Evolutionary conservation across 768 basidiomycete species (phyloP).

Genomic region (Austroboletus eburneus): DNA sequence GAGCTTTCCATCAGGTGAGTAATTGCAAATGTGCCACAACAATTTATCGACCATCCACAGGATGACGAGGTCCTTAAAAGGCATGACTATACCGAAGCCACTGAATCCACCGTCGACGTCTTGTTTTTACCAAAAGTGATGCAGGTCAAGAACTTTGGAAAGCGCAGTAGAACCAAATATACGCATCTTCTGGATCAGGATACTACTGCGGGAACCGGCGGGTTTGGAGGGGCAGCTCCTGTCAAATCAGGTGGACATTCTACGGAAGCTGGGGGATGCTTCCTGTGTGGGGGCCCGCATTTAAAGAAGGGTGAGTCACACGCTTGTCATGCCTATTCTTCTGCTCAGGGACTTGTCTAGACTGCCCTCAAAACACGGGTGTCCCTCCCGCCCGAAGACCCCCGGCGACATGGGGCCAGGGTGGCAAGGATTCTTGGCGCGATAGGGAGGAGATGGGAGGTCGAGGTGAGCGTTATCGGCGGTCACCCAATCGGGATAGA

Average conservation of each 20-base stretch:
- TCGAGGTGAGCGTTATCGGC: constrained; percentile 20
- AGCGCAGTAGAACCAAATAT: constrained; percentile 90
- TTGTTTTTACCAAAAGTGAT: constrained; percentile 89
- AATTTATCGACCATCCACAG: constrained; percentile 38
- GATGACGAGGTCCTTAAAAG: constrained; percentile 82
- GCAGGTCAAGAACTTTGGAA: constrained; percentile 96
- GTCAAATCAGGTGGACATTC: constrained; percentile 54
- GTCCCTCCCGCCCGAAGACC: constrained; percentile 27
- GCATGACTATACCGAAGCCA: constrained; percentile 88
- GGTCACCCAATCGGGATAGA: constrained; percentile 21
- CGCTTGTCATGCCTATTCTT: neutral
- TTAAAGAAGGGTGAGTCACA: constrained; percentile 70
- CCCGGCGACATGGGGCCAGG: constrained; percentile 34
- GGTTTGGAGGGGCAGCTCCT: constrained; percentile 58
- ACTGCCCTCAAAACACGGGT: constrained; percentile 51
- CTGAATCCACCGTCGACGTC: constrained; percentile 84
- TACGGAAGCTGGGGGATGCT: constrained; percentile 70
- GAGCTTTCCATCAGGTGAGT: constrained; percentile 93
- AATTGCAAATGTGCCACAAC: neutral
- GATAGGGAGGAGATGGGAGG: constrained; percentile 21
- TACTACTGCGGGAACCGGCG: constrained; percentile 62
- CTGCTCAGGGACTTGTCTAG: constrained; percentile 24
- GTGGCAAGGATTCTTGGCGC: constrained; percentile 35
- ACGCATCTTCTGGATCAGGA: constrained; percentile 96
- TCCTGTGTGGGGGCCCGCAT: constrained; percentile 91